Base-by-base conservation (phyloP, 1,284 basidiomycete species). In the Mycosarcoma mackinlayi region DNA sequence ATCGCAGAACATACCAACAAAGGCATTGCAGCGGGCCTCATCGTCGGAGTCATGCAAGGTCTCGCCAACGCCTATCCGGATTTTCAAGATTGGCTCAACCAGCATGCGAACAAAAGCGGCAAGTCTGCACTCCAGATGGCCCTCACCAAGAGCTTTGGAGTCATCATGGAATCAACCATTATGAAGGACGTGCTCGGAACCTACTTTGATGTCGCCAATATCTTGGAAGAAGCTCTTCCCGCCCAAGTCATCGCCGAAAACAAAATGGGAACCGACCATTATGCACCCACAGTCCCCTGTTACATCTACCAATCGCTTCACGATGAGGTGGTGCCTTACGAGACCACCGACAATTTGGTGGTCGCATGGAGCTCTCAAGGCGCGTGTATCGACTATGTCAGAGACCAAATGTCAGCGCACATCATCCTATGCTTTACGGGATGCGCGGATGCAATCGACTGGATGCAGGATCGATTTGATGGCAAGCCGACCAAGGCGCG, bases 321-420 rank as follows among this genome's bases (percentile, higher is more conserved):
- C 42, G 78, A 80, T 52, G 67, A 75, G 25, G 70, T 79, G 14
- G 77, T 80, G 27, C 78, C 78, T 6, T 71, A 58, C 54, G 31
- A 45, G 30, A 64, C 57, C 2, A 73, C 69, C 6, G 60, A 73
- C 44, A 52, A 60, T 16, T 56, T 76, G 7, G 68, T 76, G 2
- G 49, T 34, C 3, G 33, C 45, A 1, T 76, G 72, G 74, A 59
- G 53, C 30, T 31, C 47, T 7, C 25, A 46, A 18, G 72, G 72
- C 11, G 54, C 72, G 4, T 65, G 64, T 18, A 75, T 76, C 31
- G 67, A 74, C 23, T 76, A 76, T 30, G 44, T 30, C 1, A 25
- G 57, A 3, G 74, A 74, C 30, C 37, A 28, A 13, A 28, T 63
- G 16, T 63, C 60, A 3, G 55, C 33, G 1, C 73, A 75, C 23